Percentiles rank a stretch among this genome's conserved stretches.
These are phyloP conservation scores for Cinnamomum micranthum DNA, from an alignment of 164 flowering plant species.

Conservation along the genomic window DNA sequence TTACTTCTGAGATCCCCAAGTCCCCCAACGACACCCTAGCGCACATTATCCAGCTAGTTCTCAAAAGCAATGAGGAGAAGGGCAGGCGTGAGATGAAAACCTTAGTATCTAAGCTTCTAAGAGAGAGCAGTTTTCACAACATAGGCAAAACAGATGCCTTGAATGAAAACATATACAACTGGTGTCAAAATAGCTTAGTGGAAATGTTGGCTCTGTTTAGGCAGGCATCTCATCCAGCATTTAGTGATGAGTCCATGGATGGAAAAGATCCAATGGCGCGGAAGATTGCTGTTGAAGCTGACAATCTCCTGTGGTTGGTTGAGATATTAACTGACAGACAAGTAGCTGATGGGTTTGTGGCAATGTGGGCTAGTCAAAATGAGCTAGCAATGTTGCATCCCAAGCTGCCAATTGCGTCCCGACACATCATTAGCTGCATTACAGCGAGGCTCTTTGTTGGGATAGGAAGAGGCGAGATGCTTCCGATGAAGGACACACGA, in stretches of 20 bases:
- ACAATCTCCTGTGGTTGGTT: slow-evolving; percentile 87
- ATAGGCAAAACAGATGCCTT: slow-evolving; percentile 39
- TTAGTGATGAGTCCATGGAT: slow-evolving; percentile 29
- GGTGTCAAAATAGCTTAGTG: slow-evolving; percentile 55
- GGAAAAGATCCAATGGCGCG: slow-evolving; percentile 44
- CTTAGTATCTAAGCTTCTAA: slow-evolving; percentile 71
- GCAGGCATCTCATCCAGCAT: slow-evolving; percentile 58
- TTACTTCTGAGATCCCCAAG: slow-evolving; percentile 44
- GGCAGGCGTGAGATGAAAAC: slow-evolving; percentile 94
- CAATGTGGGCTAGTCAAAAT: slow-evolving; percentile 69
- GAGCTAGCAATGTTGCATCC: slow-evolving; percentile 69
- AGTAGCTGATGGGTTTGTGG: slow-evolving; percentile 80
- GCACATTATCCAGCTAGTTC: slow-evolving; percentile 77
- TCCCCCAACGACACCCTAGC: slow-evolving; percentile 64
- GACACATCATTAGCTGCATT: slow-evolving; percentile 74
- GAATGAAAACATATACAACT: slow-evolving; percentile 50
- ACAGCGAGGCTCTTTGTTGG: slow-evolving; percentile 84
- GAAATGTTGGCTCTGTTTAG: slow-evolving; percentile 48
- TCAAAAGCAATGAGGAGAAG: slow-evolving; percentile 82
- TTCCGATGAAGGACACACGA: slow-evolving; percentile 78
- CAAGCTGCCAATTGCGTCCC: slow-evolving; percentile 55
- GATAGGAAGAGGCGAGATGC: slow-evolving; percentile 86
- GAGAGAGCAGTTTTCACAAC: slow-evolving; percentile 46
- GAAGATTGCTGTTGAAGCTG: slow-evolving; percentile 67
- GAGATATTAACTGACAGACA: slow-evolving; percentile 71